phyloP scores from a whole-genome alignment of 257 asterid species.

The Petunia secreta region DNA sequence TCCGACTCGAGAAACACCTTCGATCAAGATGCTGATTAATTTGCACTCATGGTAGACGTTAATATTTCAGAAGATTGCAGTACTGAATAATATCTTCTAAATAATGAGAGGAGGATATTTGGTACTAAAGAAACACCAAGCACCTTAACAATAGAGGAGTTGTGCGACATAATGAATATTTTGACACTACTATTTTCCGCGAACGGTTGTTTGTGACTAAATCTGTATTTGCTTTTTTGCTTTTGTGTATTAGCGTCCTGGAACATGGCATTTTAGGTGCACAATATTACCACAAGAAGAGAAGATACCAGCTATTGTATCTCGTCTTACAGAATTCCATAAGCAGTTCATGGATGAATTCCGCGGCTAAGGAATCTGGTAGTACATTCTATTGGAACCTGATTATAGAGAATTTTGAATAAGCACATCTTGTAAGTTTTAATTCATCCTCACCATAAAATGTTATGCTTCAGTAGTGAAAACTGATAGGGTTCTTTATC shows the following conservation, averaged over 20 bases:
- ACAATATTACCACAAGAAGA: constrained; percentile 94
- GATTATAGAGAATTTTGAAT: neutral
- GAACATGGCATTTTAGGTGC: constrained; percentile 96
- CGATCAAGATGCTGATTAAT: neutral
- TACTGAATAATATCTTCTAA: neutral
- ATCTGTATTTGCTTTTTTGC: neutral
- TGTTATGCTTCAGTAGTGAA: neutral
- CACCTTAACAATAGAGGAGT: neutral
- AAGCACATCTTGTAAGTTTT: constrained; percentile 17
- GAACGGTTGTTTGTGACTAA: constrained; percentile 1
- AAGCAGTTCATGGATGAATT: constrained; percentile 75
- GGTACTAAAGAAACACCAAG: neutral
- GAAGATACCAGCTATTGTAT: constrained; percentile 70
- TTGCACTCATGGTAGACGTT: neutral
- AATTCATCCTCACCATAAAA: constrained; percentile 5
- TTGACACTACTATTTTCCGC: neutral
- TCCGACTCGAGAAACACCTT: neutral
- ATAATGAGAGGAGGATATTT: neutral
- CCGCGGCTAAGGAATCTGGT: constrained; percentile 50
- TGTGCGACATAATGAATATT: neutral
- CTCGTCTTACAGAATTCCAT: constrained; percentile 85
- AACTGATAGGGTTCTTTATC: neutral
- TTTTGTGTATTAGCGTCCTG: constrained; percentile 52
- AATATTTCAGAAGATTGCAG: neutral
- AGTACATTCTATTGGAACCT: neutral